Conservation (phyloP, 225 moss, liverwort and hornwort genomes). For the Rhytidiadelphus loreus region DNA sequence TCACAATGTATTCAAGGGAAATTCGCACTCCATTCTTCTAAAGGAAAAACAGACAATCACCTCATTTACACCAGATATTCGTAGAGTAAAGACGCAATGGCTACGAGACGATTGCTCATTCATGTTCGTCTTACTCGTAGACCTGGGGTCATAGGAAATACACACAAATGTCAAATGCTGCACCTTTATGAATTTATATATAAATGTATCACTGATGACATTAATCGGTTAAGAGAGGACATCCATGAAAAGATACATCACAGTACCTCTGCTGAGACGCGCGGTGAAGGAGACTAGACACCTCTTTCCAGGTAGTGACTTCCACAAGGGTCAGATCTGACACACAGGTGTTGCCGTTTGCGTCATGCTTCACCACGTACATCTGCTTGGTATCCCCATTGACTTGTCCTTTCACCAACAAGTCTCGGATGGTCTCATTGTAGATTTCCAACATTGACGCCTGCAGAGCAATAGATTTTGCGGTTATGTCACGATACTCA, state of each 20-base stretch:
- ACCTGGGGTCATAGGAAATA: conserved; percentile 29
- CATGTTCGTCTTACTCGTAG: conserved; percentile 90
- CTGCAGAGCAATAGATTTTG: conserved; percentile 14
- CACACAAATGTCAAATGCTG: background rate
- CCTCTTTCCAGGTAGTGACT: conserved; percentile 90
- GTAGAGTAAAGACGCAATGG: conserved; percentile 94
- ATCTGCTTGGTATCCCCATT: conserved; percentile 67
- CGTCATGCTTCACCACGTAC: conserved; percentile 80
- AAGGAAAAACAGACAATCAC: background rate
- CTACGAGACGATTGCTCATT: conserved; percentile 98
- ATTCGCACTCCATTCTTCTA: too few species aligned
- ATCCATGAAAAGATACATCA: background rate
- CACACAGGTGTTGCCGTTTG: conserved; percentile 64
- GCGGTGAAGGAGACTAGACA: conserved; percentile 76
- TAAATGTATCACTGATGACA: background rate
- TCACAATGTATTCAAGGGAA: background rate
- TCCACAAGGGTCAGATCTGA: conserved; percentile 87
- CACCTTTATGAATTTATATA: background rate
- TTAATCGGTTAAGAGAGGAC: background rate
- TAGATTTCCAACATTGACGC: conserved; percentile 99
- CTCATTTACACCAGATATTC: conserved; percentile 91
- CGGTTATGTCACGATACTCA: background rate
- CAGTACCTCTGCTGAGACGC: conserved; percentile 88
- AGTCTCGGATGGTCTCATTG: conserved; percentile 89
- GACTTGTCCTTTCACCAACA: conserved; percentile 47